Conservation (phyloP, 2,329 filamentous ascomycete species). For the Cucurbitaria berberidis region DNA sequence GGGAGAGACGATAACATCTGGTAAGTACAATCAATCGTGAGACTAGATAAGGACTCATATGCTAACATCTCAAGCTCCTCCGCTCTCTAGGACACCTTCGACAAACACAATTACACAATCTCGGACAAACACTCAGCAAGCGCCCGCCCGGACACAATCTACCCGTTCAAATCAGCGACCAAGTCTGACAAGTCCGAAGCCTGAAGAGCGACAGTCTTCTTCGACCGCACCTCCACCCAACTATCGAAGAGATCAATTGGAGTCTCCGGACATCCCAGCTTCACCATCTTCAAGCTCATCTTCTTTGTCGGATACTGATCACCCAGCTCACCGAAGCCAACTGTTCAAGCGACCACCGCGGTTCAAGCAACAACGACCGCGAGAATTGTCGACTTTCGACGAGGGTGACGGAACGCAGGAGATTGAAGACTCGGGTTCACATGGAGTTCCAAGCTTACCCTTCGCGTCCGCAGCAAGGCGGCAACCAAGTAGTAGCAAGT, state of each 20-base stretch:
- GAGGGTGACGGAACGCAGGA: constrained; percentile 42
- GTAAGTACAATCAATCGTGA: constrained; percentile 25
- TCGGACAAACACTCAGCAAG: constrained; percentile 30
- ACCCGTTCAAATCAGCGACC: constrained; percentile 35
- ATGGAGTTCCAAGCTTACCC: constrained; percentile 50
- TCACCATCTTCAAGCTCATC: constrained; percentile 41
- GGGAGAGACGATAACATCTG: constrained; percentile 54
- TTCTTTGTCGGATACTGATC: constrained; percentile 45
- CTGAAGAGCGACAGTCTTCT: constrained; percentile 15
- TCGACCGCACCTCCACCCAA: constrained; percentile 9
- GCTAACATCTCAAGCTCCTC: constrained; percentile 24
- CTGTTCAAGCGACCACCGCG: constrained; percentile 52
- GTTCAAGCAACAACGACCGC: constrained; percentile 40
- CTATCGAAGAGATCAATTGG: constrained; percentile 16
- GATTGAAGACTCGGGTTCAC: constrained; percentile 62
- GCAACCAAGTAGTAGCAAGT: constrained; percentile 4
- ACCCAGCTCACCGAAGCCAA: constrained; percentile 52
- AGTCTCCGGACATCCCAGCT: constrained; percentile 29
- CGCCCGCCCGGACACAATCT: constrained; percentile 32
- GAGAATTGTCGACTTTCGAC: constrained; percentile 32
- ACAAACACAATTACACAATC: constrained; percentile 56
- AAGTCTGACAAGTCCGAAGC: constrained; percentile 25
- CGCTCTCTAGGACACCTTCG: constrained; percentile 56
- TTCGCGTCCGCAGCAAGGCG: constrained; percentile 47
- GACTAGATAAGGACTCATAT: neutral